Base-by-base conservation (phyloP, 345 rosid genomes). In the Eucalyptus paniculata region DNA sequence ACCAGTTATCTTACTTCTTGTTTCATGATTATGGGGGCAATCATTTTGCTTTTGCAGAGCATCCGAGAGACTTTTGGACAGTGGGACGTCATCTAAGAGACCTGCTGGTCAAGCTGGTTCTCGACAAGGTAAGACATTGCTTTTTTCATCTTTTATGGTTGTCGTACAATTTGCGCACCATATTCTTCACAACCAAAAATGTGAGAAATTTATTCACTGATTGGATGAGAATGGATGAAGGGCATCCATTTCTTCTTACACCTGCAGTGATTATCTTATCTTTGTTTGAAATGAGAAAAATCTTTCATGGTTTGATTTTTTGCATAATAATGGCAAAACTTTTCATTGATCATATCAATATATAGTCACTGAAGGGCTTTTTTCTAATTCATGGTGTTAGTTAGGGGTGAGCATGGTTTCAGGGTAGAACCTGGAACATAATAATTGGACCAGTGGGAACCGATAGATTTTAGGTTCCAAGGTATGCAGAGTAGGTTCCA, bases 1-100 rank as follows among this genome's bases (percentile, higher is more conserved):
- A 37, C 37, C 30, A 6, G 85, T 14, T 23, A 40, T 53, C 53
- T 88, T 82, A 12, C 62, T 53, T 88, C 81, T 30, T 82, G 37
- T 19, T 19, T 42, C 44, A n/a, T 83, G 56, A 34, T 89, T 69
- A 77, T n/a, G 23, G 18, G 42, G 54, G 37, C 28, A 50, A 53
- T 53, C 13, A 23, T 86, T 9, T 72, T 80, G 6, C 72, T 81
- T 87, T 90, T 92, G 56, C 92, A 97, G 99, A 91, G 88, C 95
- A 90, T 93, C 96, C n/a, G 98, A 94, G 92, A 96, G 94, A 89
- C 93, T 92, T 86, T 88, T 93, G 90, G 98, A 96, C 50, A 91
- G 92, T 88, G 94, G 95, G 88, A 92, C 92, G 49, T 87, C 96
- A 32, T 92, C 98, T 42, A 97, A 97, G 93, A 95, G 96, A 93